Conservation (phyloP, 2,329 filamentous ascomycete genomes). For the Fusarium subtropicale region DNA sequence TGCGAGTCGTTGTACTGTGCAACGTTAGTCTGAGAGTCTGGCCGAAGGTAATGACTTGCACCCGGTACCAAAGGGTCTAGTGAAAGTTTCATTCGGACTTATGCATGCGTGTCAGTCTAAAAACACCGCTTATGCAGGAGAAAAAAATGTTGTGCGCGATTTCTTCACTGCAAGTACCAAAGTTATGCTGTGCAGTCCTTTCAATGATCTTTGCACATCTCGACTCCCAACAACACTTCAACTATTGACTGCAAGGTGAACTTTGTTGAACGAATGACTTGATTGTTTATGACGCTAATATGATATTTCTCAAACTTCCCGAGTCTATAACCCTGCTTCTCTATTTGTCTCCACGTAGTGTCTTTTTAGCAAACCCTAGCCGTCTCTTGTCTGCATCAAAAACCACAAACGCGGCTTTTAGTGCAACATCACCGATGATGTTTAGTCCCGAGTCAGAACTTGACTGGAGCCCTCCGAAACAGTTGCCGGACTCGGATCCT, state of each 20-base stretch:
- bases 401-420: conserved; percentile 70
- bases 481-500: conserved; percentile 48
- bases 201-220: neutral
- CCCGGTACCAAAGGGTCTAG: neutral
- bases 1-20: neutral
- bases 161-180: neutral
- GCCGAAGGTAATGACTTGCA: neutral
- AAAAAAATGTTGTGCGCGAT: conserved; percentile 12
- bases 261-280: neutral
- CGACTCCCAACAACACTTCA: neutral
- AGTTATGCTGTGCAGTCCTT: neutral
- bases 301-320: neutral
- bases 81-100: neutral
- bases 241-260: neutral
- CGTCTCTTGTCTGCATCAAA: conserved; percentile 57
- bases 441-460: conserved; percentile 59
- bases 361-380: conserved; percentile 42
- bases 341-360: neutral
- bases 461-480: conserved; percentile 77
- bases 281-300: neutral
- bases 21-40: neutral
- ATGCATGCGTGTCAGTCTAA: neutral
- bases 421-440: conserved; percentile 72
- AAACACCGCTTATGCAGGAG: neutral
- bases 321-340: neutral